phyloP scores from a whole-genome alignment of 2,329 filamentous ascomycete species.

The Blastomyces silverae region DNA sequence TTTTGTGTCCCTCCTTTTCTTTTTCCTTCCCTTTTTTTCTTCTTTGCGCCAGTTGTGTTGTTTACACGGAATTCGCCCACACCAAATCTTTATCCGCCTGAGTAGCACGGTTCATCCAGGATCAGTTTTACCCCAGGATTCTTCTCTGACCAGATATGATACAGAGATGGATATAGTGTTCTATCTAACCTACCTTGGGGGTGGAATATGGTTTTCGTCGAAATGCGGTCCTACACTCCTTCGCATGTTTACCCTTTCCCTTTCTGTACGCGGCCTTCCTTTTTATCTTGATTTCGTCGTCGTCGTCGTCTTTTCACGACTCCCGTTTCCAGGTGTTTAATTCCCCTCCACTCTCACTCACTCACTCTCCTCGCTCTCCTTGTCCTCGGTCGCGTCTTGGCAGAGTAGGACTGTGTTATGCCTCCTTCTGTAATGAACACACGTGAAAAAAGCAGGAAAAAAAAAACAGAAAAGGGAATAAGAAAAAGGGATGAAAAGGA shows the following conservation, averaged over 20 bases:
- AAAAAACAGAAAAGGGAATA: neutral
- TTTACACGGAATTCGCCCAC: neutral
- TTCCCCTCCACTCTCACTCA: neutral
- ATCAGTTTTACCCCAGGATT: neutral
- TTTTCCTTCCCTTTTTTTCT: neutral
- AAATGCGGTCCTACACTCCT: constrained; percentile 2
- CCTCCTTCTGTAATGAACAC: neutral
- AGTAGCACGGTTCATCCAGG: neutral
- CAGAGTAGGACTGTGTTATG: neutral
- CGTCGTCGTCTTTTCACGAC: neutral
- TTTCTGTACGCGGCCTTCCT: neutral
- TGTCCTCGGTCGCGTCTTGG: neutral
- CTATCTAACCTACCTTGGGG: neutral
- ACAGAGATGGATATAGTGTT: too few species aligned
- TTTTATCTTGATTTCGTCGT: neutral
- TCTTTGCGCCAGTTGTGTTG: neutral
- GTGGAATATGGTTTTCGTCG: neutral
- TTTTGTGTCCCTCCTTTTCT: constrained; percentile 4
- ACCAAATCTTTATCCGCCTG: neutral
- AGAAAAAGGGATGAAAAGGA: neutral
- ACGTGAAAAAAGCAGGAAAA: neutral
- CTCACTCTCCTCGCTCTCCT: neutral
- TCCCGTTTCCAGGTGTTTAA: neutral
- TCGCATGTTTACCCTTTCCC: neutral
- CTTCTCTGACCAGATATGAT: neutral